Base-by-base conservation (phyloP, 2,329 filamentous ascomycete species). In the Diaporthe sp. region DNA sequence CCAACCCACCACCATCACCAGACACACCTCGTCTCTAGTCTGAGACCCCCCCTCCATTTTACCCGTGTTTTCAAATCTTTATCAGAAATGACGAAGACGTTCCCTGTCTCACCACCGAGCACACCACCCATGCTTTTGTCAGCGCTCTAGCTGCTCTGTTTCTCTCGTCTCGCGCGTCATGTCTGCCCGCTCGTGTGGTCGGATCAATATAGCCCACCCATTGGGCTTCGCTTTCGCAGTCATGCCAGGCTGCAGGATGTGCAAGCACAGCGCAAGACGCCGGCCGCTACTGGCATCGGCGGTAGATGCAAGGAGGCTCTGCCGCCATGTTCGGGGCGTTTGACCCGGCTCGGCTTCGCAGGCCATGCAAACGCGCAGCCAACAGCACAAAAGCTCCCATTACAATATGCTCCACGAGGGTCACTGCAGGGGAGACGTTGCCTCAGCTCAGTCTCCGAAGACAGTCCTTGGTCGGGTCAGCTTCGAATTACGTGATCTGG, bases 251-350 rank as follows among this genome's bases (percentile, higher is more conserved):
- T 40, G 47, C 33, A 68, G 17, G n/a, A 52, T 52, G 33, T 22
- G 15, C 30, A 68, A 10, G 33, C 13, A 52, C 66, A 50, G 30
- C 35, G 45, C 70, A 54, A 61, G 25, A 47, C 70, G 52, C 33
- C 50, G 40, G 61, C 47, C 45, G 33, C 22, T 40, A 19, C 33
- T 40, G 47, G 35, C 15, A 6, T n/a, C 33, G 33, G 22, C 64
- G n/a, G 45, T 40, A 47, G 64, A n/a, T 13, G 30, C 33, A 68
- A 40, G n/a, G 64, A 30, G 47, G n/a, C 64, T 54, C 66, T 71
- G 22, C 58, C 74, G 74, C 74, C 52, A 66, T 38, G 40, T 40
- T 67, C 71, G 74, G 71, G 71, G 66, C 71, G 71, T 61, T 47
- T 58, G 74, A 40, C 55, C 71, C 64, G 71, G 45, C 58, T 72